Base-by-base conservation (phyloP, 148 eudicot species). In the Silene conica region DNA sequence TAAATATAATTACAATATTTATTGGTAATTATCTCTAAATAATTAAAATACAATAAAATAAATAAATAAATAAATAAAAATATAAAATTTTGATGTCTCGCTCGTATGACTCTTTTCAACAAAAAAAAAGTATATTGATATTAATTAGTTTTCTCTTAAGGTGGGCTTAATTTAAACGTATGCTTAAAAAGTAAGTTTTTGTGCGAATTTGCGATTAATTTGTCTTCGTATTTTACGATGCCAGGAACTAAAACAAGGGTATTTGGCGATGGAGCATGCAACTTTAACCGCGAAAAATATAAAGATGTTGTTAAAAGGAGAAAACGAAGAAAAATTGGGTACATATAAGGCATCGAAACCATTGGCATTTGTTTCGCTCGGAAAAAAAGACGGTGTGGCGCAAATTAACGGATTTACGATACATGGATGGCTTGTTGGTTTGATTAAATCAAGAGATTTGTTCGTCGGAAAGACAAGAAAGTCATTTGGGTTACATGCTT, bases 191-290 rank as follows among this genome's bases (percentile, higher is more conserved):
- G 43, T 38, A 7, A 38, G 1, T 21, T 2, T 60, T 7, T 25
- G 2, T 31, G 38, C n/a, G 34, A 62, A 25, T 5, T 7, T n/a
- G 2, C 0, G 48, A 38, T 26, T 34, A 25, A 63, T 63, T 26
- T 26, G 14, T 11, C 3, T 34, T 34, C 11, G 21, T 66, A 2
- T 63, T 16, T 13, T 66, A 12, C 19, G 6, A 66, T 28, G 16
- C n/a, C 3, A 87, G 86, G 90, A 87, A 79, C 71, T 83, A 12
- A 87, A 85, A 70, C 90, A 87, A 82, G 90, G 90, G 58, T 77
- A 64, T 52, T 74, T 69, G 67, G 87, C 90, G 6, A 81, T 83
- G 78, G 80, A 50, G 54, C 91, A 87, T 38, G 84, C 87, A n/a
- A 50, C 72, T 4, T 26, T 83, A 73, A 80, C 80, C 14, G 78